These are phyloP conservation scores for Metschnikowia sp. DNA, from an alignment of 805 yeast species.

Conservation along the genomic window DNA sequence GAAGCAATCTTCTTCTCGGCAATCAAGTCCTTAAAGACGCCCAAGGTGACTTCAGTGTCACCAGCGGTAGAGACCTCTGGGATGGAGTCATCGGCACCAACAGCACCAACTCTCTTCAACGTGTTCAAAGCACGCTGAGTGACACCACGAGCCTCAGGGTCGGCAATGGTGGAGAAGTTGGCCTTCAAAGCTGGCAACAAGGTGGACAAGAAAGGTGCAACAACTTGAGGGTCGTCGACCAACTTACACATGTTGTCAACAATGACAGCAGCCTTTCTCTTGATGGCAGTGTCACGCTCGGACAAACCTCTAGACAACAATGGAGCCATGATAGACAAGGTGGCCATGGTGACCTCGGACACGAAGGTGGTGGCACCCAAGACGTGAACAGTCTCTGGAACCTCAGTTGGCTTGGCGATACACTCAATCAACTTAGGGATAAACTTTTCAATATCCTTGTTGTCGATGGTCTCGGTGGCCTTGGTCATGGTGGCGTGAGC, in stretches of 20 bases:
- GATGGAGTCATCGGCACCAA: conserved; percentile 80
- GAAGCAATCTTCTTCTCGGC: conserved; percentile 62
- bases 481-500: conserved; percentile 94
- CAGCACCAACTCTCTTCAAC: conserved; percentile 98
- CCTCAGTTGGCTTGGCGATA: conserved; percentile 95
- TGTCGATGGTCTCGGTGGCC: conserved; percentile 95
- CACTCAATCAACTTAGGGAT: conserved; percentile 96
- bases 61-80: conserved; percentile 99
- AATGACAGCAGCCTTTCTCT: conserved; percentile 99
- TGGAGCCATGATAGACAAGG: conserved; percentile 99
- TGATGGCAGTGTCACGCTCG: conserved; percentile 99
- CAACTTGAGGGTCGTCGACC: conserved; percentile 99
- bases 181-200: conserved; percentile 94
- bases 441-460: conserved; percentile 99
- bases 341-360: conserved; percentile 99
- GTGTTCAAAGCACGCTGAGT: conserved; percentile 96
- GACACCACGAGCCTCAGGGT: conserved; percentile 99
- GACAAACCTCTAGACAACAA: conserved; percentile 98
- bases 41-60: conserved; percentile 85
- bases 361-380: conserved; percentile 99
- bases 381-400: conserved; percentile 97
- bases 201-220: conserved; percentile 97
- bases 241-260: conserved; percentile 99
- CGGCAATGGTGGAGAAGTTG: conserved; percentile 96
- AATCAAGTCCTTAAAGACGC: conserved; percentile 71